Base-by-base conservation (phyloP, 75 land plant species). In the Selaginella moellendorffii region DNA sequence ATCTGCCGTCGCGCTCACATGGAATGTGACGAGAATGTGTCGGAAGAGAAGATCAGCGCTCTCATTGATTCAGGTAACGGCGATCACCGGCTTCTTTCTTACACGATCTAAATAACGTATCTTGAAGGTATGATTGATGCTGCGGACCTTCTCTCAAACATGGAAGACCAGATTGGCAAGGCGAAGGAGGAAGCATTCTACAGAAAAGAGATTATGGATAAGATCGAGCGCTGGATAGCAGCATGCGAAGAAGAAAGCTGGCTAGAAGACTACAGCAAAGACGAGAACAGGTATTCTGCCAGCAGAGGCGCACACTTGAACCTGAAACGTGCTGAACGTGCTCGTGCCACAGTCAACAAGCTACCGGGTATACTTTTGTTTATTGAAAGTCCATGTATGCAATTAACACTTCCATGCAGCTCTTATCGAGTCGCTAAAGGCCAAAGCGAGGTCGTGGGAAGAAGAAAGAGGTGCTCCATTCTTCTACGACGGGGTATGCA, bases 181-280 rank as follows among this genome's bases (percentile, higher is more conserved):
- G 91, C 83, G 26, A 79, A 81, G 69, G 80, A 81, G 27, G 75
- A 79, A 68, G 86, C 86, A 27, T 26, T 65, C 19, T 77, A 80
- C 63, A 69, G 91, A 54, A 83, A 79, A 56, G 87, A 87, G 29
- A 81, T 87, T 29, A 66, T 79, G 74, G 91, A 83, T 12, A 87
- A 72, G 71, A 66, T 83, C 8, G 87, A 83, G n/a, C 78, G 75
- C 62, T 87, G 86, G 87, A 75, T 21, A 63, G 53, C 29, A 72
- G 81, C 80, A 20, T 73, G 65, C 52, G 80, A 83, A 65, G 87
- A 87, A 65, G 91, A 87, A 65, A 73, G 60, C 30, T 87, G 91
- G 91, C 84, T 87, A 27, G 87, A 87, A 31, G 82, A 87, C 5
- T 87, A 87, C 71, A 82, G 81, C 62, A 74, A 63, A 80, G 91